These are phyloP conservation scores for Orbilia blumenaviensis DNA, from an alignment of 2,329 filamentous ascomycete species.

Conservation along the genomic window DNA sequence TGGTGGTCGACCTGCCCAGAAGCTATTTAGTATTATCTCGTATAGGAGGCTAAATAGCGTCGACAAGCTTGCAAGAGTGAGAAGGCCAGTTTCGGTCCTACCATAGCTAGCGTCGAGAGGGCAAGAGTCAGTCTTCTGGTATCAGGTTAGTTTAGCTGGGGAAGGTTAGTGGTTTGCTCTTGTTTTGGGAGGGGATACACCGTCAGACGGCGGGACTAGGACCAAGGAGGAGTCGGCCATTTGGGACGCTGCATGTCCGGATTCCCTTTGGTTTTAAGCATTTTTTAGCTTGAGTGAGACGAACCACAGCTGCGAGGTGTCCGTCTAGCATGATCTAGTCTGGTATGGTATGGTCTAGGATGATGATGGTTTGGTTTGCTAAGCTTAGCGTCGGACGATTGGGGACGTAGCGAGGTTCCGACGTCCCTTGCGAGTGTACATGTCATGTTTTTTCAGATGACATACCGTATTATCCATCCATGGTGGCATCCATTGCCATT, in stretches of 20 bases:
- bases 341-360: too few relatives aligned
- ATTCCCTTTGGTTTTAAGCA: neutral
- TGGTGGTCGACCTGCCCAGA: neutral
- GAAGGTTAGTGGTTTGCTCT: neutral
- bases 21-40: neutral
- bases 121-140: neutral
- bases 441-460: too few relatives aligned
- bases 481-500: neutral
- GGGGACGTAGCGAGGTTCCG: constrained; percentile 50
- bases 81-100: neutral
- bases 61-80: too few relatives aligned
- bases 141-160: constrained; percentile 7
- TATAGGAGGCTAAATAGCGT: neutral
- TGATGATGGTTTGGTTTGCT: neutral
- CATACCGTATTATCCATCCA: too few relatives aligned
- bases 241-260: neutral
- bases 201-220: constrained; percentile 5
- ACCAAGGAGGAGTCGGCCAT: neutral
- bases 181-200: constrained; percentile 8
- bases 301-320: neutral
- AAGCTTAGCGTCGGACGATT: constrained; percentile 48
- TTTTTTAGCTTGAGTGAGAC: constrained; percentile 4
- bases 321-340: too few relatives aligned
- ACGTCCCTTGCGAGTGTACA: constrained; percentile 30
- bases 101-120: neutral